Evolutionary conservation across 1,139 yeast genomes (phyloP).

Genomic region (Kodamaea suecica): DNA sequence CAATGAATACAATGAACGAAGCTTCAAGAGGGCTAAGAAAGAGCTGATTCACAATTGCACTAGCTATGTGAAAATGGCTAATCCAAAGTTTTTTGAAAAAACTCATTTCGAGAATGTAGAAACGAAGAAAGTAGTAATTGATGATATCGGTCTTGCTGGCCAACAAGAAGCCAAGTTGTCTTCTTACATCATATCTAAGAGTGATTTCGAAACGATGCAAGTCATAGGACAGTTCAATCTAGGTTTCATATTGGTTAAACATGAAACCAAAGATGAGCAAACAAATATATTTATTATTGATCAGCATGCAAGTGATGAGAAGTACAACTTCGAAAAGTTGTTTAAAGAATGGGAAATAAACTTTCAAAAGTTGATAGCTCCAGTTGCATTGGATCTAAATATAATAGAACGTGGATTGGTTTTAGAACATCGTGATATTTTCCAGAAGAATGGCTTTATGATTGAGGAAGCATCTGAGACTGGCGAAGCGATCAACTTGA

Average conservation of each 20-base stretch:
- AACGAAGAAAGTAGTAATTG: slow-evolving; percentile 11
- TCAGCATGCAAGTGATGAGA: slow-evolving; percentile 98
- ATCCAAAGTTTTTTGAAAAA: not conserved
- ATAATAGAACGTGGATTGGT: slow-evolving; percentile 76
- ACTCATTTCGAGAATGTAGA: not conserved
- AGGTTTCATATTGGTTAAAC: slow-evolving; percentile 75
- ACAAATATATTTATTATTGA: slow-evolving; percentile 82
- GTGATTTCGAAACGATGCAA: slow-evolving; percentile 67
- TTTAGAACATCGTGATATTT: slow-evolving; percentile 52
- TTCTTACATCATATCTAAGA: slow-evolving; percentile 50
- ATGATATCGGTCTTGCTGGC: slow-evolving; percentile 23
- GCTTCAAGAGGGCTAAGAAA: slow-evolving; percentile 10
- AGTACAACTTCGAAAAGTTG: slow-evolving; percentile 77
- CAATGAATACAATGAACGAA: slow-evolving; percentile 15
- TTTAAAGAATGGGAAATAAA: slow-evolving; percentile 50
- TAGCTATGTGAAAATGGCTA: not conserved
- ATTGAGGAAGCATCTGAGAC: slow-evolving; percentile 45
- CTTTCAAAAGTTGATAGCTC: slow-evolving; percentile 66
- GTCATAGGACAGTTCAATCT: slow-evolving; percentile 89
- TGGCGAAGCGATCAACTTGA: slow-evolving; percentile 55
- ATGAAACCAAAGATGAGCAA: slow-evolving; percentile 11
- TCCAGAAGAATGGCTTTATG: slow-evolving; percentile 75
- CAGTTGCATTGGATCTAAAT: slow-evolving; percentile 61
- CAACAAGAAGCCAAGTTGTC: slow-evolving; percentile 55
- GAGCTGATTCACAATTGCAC: slow-evolving; percentile 12